Evolutionary conservation across 306 rosid genomes (phyloP).

Genomic region (Purshia tridentata): DNA sequence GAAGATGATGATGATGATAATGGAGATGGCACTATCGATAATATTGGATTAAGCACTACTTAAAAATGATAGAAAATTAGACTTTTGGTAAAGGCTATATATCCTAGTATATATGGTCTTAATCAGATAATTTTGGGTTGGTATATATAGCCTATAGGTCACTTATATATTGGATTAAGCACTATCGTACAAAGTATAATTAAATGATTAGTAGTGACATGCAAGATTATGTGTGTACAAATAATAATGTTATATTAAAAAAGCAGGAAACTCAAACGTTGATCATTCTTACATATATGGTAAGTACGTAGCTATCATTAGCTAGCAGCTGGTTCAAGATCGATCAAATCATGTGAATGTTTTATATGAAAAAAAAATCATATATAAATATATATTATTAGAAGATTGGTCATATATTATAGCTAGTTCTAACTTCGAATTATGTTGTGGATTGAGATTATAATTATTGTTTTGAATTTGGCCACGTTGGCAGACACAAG

Average conservation of each 20-base stretch:
- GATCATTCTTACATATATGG: too few species aligned
- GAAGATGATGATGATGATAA: background rate
- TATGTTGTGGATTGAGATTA: constrained; percentile 5
- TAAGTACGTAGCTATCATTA: too few species aligned
- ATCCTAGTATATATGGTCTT: background rate
- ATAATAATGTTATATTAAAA: too few species aligned
- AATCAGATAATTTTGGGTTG: background rate
- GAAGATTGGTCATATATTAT: too few species aligned
- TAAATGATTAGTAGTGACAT: too few species aligned
- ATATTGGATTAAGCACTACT: constrained; percentile 10
- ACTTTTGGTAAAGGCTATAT: background rate
- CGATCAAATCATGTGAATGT: too few species aligned
- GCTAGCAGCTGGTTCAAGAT: too few species aligned
- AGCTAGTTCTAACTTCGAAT: too few species aligned
- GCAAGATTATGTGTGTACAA: too few species aligned
- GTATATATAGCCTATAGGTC: background rate
- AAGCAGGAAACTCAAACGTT: too few species aligned
- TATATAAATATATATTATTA: too few species aligned
- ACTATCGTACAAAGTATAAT: background rate
- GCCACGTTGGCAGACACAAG: background rate
- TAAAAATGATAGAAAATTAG: background rate
- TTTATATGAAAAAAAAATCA: too few species aligned
- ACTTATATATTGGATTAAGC: background rate
- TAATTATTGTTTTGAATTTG: constrained; percentile 34
- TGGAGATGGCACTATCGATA: constrained; percentile 9